Conservation (phyloP, 2,329 filamentous ascomycete genomes). For the Stagonosporopsis rhizophila region DNA sequence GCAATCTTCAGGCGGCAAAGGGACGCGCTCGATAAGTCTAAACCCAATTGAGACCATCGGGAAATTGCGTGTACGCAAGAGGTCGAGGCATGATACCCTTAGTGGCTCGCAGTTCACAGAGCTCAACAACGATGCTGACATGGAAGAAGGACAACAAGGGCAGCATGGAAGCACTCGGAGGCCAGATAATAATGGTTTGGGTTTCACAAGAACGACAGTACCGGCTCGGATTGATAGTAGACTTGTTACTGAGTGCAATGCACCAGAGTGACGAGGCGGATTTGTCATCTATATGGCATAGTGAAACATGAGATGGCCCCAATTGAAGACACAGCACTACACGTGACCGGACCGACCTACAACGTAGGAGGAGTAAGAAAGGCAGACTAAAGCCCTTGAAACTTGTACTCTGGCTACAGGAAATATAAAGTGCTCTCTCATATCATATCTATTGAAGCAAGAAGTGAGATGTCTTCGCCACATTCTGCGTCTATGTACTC, state of each 20-base stretch:
- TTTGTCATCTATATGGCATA: conserved; percentile 24
- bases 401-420: neutral
- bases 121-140: conserved; percentile 7
- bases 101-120: conserved; percentile 21
- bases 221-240: conserved; percentile 16
- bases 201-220: conserved; percentile 26
- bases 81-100: conserved; percentile 23
- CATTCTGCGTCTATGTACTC: neutral
- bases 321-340: no score
- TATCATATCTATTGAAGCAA: neutral
- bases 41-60: conserved; percentile 32
- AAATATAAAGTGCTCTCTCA: neutral
- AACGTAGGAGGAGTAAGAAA: neutral
- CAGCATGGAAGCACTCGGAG: conserved; percentile 22
- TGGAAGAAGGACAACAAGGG: neutral
- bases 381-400: neutral
- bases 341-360: no score
- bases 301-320: no score
- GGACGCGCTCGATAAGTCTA: conserved; percentile 14
- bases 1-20: conserved; percentile 11
- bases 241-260: neutral
- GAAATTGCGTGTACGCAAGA: conserved; percentile 31
- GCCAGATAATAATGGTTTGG: conserved; percentile 34
- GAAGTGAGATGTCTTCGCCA: neutral
- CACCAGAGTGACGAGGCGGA: conserved; percentile 1